Percentiles rank a stretch among this genome's conserved stretches.
These are phyloP conservation scores for Backusella psychrophila DNA, from an alignment of 192 early-diverging fungal species.

Conservation along the genomic window DNA sequence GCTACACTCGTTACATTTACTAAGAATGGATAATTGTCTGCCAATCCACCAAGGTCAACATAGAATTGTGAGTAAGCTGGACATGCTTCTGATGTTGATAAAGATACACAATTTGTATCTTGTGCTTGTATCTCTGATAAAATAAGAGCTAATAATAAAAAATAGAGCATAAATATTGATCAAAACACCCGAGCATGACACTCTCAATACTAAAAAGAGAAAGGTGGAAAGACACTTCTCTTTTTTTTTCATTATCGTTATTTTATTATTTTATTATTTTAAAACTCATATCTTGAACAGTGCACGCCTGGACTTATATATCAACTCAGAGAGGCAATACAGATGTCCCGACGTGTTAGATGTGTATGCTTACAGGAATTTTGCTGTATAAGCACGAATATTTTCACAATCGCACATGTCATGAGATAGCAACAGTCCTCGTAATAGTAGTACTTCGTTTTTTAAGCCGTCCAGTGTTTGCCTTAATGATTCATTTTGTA, in stretches of 20 bases:
- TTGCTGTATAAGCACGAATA: background rate
- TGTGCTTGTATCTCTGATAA: background rate
- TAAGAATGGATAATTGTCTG: slow-evolving; percentile 6
- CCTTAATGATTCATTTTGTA: slow-evolving; percentile 15
- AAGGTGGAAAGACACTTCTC: background rate
- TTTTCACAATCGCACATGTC: slow-evolving; percentile 21
- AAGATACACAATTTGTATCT: slow-evolving; percentile 6
- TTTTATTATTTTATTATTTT: background rate
- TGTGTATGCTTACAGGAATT: background rate
- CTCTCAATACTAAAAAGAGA: background rate
- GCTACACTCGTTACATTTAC: slow-evolving; percentile 15
- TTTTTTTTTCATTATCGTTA: slow-evolving; percentile 3
- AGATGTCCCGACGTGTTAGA: background rate
- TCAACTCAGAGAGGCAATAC: background rate
- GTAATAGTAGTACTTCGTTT: slow-evolving; percentile 19
- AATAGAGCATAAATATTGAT: background rate
- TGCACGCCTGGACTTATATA: background rate
- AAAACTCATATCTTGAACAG: background rate
- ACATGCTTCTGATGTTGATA: slow-evolving; percentile 14
- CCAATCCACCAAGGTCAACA: slow-evolving; percentile 11
- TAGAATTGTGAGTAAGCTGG: slow-evolving; percentile 26
- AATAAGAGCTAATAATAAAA: background rate
- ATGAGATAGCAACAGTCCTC: slow-evolving; percentile 19
- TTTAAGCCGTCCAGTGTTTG: slow-evolving; percentile 7
- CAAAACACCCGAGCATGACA: background rate